Conservation (phyloP, 1,284 basidiomycete species). For the Sporisorium iseilematis-ciliati region DNA sequence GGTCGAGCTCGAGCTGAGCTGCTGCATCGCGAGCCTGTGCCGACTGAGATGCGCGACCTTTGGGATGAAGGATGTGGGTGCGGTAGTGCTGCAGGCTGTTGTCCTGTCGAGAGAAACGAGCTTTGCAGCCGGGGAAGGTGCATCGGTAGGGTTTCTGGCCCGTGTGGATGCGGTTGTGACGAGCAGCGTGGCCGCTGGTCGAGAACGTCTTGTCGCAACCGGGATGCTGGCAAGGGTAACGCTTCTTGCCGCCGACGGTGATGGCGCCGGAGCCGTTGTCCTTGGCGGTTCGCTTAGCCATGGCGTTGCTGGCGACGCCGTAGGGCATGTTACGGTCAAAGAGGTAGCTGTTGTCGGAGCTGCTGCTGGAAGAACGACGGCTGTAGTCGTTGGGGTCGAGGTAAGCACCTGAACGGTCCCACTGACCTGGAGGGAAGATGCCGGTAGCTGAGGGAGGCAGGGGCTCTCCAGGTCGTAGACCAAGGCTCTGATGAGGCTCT, state of each 20-base stretch:
- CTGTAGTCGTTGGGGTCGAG: conserved; percentile 43
- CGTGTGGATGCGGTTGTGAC: conserved; percentile 83
- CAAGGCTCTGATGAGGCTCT: conserved; percentile 27
- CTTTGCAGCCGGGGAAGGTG: conserved; percentile 68
- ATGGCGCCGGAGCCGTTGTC: conserved; percentile 49
- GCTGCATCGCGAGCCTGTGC: conserved; percentile 48
- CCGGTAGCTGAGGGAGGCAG: conserved; percentile 44
- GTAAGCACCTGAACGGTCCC: conserved; percentile 43
- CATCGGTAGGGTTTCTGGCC: conserved; percentile 67
- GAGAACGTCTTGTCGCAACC: conserved; percentile 81
- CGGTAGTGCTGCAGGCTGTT: conserved; percentile 69
- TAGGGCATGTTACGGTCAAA: conserved; percentile 42
- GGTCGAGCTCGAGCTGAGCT: conserved; percentile 41
- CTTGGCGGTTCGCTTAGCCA: conserved; percentile 34
- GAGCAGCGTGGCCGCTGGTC: conserved; percentile 83
- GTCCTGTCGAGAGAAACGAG: conserved; percentile 68
- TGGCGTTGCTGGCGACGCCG: conserved; percentile 24
- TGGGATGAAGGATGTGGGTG: conserved; percentile 65
- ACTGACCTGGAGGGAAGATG: conserved; percentile 44
- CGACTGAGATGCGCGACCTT: conserved; percentile 52
- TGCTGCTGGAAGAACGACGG: conserved; percentile 36
- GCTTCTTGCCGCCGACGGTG: conserved; percentile 69
- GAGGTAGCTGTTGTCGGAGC: conserved; percentile 38
- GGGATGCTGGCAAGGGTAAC: conserved; percentile 74
- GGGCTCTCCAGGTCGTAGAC: conserved; percentile 30